phyloP scores from a whole-genome alignment of 768 basidiomycete genomes.

The Gyrodon lividus region DNA sequence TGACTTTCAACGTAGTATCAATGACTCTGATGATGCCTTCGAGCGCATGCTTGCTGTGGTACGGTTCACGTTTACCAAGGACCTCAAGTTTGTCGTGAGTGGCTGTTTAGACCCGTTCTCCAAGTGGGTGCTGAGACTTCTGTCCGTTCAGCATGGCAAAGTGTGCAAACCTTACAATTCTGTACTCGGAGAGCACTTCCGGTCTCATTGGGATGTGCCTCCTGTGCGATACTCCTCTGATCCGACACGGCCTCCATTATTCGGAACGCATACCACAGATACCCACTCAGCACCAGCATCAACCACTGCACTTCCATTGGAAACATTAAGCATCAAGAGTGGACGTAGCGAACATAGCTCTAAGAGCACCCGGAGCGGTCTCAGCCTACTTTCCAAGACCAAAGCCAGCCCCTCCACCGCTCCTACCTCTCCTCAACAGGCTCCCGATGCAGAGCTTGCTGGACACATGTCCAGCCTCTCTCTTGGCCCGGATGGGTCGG shows the following conservation, averaged over 20 bases:
- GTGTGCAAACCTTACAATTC: slow-evolving; percentile 93
- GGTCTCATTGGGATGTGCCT: slow-evolving; percentile 80
- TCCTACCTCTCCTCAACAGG: slow-evolving; percentile 48
- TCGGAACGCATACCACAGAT: slow-evolving; percentile 39
- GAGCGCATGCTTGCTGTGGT: slow-evolving; percentile 93
- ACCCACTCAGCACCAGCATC: slow-evolving; percentile 26
- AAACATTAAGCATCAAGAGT: slow-evolving; percentile 53
- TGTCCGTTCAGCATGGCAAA: slow-evolving; percentile 67
- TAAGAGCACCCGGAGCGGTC: slow-evolving; percentile 57
- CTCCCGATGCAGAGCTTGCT: slow-evolving; percentile 38
- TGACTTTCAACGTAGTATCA: slow-evolving; percentile 57
- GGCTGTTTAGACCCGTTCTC: not conserved
- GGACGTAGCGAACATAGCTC: slow-evolving; percentile 51
- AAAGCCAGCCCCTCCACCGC: slow-evolving; percentile 33
- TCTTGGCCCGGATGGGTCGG: slow-evolving; percentile 39
- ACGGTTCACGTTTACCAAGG: slow-evolving; percentile 87
- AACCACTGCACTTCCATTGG: slow-evolving; percentile 29
- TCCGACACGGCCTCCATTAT: slow-evolving; percentile 44
- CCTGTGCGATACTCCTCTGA: slow-evolving; percentile 56
- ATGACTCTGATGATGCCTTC: slow-evolving; percentile 89
- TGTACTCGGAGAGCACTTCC: slow-evolving; percentile 86
- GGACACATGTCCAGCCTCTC: slow-evolving; percentile 63
- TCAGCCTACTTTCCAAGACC: slow-evolving; percentile 55
- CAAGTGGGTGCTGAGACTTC: slow-evolving; percentile 1
- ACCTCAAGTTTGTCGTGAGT: slow-evolving; percentile 88